These are phyloP conservation scores for Botrytis aclada DNA, from an alignment of 2,329 filamentous ascomycete genomes.

Conservation along the genomic window DNA sequence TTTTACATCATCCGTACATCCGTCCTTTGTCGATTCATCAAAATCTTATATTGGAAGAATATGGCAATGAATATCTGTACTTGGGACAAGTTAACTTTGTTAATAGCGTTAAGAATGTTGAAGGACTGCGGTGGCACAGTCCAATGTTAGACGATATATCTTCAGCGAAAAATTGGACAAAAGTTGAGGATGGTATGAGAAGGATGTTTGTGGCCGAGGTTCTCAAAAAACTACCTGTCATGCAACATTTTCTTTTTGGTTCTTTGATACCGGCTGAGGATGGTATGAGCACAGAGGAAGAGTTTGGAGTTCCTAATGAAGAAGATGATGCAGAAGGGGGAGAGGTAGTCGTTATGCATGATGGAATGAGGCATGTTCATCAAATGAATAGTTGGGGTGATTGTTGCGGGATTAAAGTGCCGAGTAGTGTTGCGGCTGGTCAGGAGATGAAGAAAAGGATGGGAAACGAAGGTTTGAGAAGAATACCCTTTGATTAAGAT, in stretches of 20 bases:
- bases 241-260: conserved; percentile 98
- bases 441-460: conserved; percentile 79
- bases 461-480: conserved; percentile 59
- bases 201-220: conserved; percentile 97
- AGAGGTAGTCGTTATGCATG: conserved; percentile 61
- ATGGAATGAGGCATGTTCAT: conserved; percentile 68
- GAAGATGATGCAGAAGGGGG: conserved; percentile 53
- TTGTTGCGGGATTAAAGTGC: conserved; percentile 97
- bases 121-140: conserved; percentile 91
- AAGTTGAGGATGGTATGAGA: conserved; percentile 92
- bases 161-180: conserved; percentile 81
- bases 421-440: conserved; percentile 86
- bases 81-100: conserved; percentile 91
- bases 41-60: conserved; percentile 81
- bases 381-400: conserved; percentile 80
- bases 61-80: conserved; percentile 79
- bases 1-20: conserved; percentile 78
- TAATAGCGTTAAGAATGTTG: conserved; percentile 93
- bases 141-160: conserved; percentile 99
- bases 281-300: conserved; percentile 70
- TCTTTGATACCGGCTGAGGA: conserved; percentile 75
- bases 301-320: conserved; percentile 46
- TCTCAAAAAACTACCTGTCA: conserved; percentile 87
- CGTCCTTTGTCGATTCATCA: conserved; percentile 84
- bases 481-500: conserved; percentile 75